A percentile compares a stretch with the other conserved stretches of the same genome.
phyloP scores from a whole-genome alignment of 345 rosid species.

The Diplotaxis tenuifolia region DNA sequence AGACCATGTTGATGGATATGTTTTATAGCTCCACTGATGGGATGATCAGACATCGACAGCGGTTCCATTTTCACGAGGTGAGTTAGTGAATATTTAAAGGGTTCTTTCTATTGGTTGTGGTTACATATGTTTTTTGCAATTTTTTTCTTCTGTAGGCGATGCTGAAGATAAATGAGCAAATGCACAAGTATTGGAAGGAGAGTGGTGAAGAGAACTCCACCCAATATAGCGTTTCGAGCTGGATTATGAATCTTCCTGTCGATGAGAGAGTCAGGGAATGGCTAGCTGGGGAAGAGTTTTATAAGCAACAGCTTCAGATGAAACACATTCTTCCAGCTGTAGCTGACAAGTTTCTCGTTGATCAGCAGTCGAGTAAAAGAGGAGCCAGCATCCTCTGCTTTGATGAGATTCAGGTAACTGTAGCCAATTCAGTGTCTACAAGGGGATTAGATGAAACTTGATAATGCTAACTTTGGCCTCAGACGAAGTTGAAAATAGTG shows the following conservation, averaged over 20 bases:
- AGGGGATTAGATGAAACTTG: neutral
- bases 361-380: constrained; percentile 48
- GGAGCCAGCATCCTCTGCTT: constrained; percentile 93
- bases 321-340: constrained; percentile 86
- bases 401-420: constrained; percentile 86
- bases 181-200: constrained; percentile 87
- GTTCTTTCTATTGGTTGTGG: neutral
- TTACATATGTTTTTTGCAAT: neutral
- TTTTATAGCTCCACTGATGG: constrained; percentile 74
- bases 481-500: neutral
- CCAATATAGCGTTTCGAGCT: constrained; percentile 60
- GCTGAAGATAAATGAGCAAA: constrained; percentile 82
- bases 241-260: constrained; percentile 85
- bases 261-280: constrained; percentile 85
- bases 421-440: neutral
- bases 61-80: constrained; percentile 92
- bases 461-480: neutral
- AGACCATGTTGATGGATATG: constrained; percentile 99
- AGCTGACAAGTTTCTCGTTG: constrained; percentile 78
- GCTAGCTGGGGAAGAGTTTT: constrained; percentile 85
- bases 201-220: constrained; percentile 62
- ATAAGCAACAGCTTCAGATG: constrained; percentile 77
- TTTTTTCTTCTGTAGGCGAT: constrained; percentile 57
- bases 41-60: constrained; percentile 58
- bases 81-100: constrained; percentile 2